phyloP scores from a whole-genome alignment of 2,329 filamentous ascomycete genomes.

The Nectriaceae sp. region DNA sequence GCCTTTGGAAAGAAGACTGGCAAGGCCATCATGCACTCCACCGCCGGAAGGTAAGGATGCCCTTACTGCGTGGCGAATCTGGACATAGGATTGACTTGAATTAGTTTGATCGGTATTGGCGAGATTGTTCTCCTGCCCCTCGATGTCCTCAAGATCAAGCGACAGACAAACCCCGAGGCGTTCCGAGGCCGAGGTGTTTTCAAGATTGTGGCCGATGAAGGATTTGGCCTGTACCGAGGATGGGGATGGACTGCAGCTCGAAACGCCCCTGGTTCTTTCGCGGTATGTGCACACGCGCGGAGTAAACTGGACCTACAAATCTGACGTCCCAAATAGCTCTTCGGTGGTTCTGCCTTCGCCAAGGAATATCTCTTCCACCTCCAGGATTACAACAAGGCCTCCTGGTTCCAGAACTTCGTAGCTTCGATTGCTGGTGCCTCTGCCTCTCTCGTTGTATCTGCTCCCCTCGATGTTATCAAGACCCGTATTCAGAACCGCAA shows the following conservation, averaged over 20 bases:
- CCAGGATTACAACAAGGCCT: constrained; percentile 91
- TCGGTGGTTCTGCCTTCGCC: constrained; percentile 94
- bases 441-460: constrained; percentile 94
- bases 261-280: constrained; percentile 96
- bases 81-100: not conserved
- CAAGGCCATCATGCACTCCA: constrained; percentile 97
- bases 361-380: constrained; percentile 95
- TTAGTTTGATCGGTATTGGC: constrained; percentile 89
- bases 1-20: constrained; percentile 96
- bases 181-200: constrained; percentile 93
- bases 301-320: not conserved
- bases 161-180: constrained; percentile 97
- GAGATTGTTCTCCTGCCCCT: constrained; percentile 94
- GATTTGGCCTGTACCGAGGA: constrained; percentile 91
- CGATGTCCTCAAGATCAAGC: constrained; percentile 98
- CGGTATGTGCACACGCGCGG: constrained; percentile 58
- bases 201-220: constrained; percentile 89
- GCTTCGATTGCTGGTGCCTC: constrained; percentile 94
- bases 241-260: constrained; percentile 97
- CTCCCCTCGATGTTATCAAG: constrained; percentile 96
- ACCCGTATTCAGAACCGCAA: constrained; percentile 98
- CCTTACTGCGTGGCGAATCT: not conserved
- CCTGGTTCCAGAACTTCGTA: constrained; percentile 95
- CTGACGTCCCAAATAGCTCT: constrained; percentile 62
- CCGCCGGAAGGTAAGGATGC: constrained; percentile 73